Base-by-base conservation (phyloP, 2,329 filamentous ascomycete genomes). In the Mycocentrospora acerina region DNA sequence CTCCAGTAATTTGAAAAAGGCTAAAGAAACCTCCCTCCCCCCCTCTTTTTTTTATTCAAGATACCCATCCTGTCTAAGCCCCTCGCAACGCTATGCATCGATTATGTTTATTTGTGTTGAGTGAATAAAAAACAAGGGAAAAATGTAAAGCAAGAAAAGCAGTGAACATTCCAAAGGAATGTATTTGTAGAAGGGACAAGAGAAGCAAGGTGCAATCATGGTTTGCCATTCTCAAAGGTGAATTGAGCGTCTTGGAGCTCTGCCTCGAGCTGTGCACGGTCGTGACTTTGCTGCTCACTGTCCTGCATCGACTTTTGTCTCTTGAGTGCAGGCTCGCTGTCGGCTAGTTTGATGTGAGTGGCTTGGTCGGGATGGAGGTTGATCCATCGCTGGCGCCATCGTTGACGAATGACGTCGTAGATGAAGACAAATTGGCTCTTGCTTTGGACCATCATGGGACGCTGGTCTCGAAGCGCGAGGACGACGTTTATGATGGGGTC, bases 371-470 rank as follows among this genome's bases (percentile, higher is more conserved):
- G 60, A 29, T 64, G 47, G 14, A 44, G 38, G 28, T 40, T 35
- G 26, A 57, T 57, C 64, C 65, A 68, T 24, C 68, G 59, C 24
- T 87, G 82, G 45, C 81, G 71, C 83, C 86, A 90, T 37, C 82
- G 72, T 62, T 89, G 85, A 35, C 82, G 79, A 57, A 96, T 67
- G 2, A 94, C 88, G 58, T 90, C 82, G 70, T 98, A 97, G 40
- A 98, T 80, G 64, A 97, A 96, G 25, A 80, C 70, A 57, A 87
- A 93, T 65, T 98, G 93, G 32, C 78, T 66, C 55, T 91, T 86
- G 30, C 87, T 85, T 70, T 97, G 93, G 4, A 98, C 93, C 93
- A 98, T 98, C 69, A 85, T 88, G 72, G 88, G 87, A 13, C 93
- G 80, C 73, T 98, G 93, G 66, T 91, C 81, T 29, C 93, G 80